Conservation (phyloP, 208 protist genomes). For the Leptomonas seymouri region DNA sequence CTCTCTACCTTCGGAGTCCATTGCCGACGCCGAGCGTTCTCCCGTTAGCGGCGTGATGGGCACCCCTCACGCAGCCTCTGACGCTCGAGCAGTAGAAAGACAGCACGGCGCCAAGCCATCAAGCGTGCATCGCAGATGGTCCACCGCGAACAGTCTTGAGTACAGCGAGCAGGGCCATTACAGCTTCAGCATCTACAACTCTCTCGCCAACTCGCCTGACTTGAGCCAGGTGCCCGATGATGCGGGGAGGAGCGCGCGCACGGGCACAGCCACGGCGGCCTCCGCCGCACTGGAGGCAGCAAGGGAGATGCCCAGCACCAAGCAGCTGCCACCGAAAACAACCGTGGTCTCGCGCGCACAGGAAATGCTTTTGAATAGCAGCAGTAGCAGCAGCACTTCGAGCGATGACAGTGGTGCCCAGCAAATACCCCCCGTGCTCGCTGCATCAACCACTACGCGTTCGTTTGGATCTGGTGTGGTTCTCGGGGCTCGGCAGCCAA, state of each 20-base stretch:
- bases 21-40: slow-evolving; percentile 2
- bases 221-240: slow-evolving; percentile 23
- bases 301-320: slow-evolving; percentile 7
- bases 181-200: slow-evolving; percentile 28
- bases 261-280: neutral
- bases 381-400: slow-evolving; percentile 9
- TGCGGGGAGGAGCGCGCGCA: neutral
- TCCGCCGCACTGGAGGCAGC: neutral
- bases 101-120: neutral
- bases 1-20: neutral
- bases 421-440: neutral
- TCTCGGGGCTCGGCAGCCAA: slow-evolving; percentile 27
- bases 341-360: slow-evolving; percentile 10
- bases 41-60: neutral
- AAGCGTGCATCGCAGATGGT: neutral
- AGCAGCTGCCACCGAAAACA: slow-evolving; percentile 20
- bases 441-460: neutral
- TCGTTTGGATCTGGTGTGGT: slow-evolving; percentile 18
- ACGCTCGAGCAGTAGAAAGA: neutral
- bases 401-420: neutral
- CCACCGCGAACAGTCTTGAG: slow-evolving; percentile 20
- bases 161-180: slow-evolving; percentile 32
- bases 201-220: slow-evolving; percentile 26
- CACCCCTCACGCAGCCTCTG: neutral
- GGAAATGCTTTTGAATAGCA: neutral